A percentile compares a stretch with the other conserved stretches of the same genome.
Conservation (phyloP, 2,329 filamentous ascomycete species). For the Diatrype stigma region DNA sequence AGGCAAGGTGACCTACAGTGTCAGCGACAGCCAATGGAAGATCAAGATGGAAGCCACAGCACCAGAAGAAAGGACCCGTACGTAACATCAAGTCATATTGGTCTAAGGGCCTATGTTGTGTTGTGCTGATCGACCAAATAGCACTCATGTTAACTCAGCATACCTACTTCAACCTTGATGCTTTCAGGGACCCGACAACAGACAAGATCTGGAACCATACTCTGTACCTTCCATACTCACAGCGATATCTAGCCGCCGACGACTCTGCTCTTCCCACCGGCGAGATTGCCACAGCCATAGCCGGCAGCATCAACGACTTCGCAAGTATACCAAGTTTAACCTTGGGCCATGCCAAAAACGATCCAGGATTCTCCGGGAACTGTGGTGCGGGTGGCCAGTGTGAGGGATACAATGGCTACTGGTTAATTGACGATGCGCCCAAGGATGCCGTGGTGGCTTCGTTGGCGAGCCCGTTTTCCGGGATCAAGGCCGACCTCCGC, state of each 20-base stretch:
- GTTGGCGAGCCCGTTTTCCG: slow-evolving; percentile 58
- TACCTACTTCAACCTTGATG: slow-evolving; percentile 67
- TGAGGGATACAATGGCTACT: slow-evolving; percentile 67
- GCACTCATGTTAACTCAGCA: slow-evolving; percentile 62
- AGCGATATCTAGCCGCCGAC: slow-evolving; percentile 53
- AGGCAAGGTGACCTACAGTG: slow-evolving; percentile 58
- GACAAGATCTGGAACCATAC: slow-evolving; percentile 57
- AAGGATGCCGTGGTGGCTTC: slow-evolving; percentile 42
- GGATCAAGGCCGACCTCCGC: slow-evolving; percentile 65
- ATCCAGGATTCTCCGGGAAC: slow-evolving; percentile 54
- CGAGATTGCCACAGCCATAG: slow-evolving; percentile 51
- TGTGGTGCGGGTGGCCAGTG: slow-evolving; percentile 61
- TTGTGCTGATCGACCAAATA: slow-evolving; percentile 19
- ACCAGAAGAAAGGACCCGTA: slow-evolving; percentile 42
- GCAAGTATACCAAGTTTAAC: slow-evolving; percentile 57
- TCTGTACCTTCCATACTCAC: slow-evolving; percentile 58
- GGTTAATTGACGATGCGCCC: slow-evolving; percentile 39
- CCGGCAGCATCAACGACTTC: slow-evolving; percentile 60
- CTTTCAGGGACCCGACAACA: slow-evolving; percentile 54
- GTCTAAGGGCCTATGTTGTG: slow-evolving; percentile 7
- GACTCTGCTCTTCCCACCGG: slow-evolving; percentile 56
- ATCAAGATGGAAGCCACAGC: slow-evolving; percentile 57
- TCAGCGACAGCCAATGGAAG: slow-evolving; percentile 52
- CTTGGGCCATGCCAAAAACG: slow-evolving; percentile 56
- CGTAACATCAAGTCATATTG: slow-evolving; percentile 15